Evolutionary conservation across 176 grass and related monocot species (phyloP), one percentile per base, ranked within the genome.

Genomic region (Raddia distichophylla): DNA sequence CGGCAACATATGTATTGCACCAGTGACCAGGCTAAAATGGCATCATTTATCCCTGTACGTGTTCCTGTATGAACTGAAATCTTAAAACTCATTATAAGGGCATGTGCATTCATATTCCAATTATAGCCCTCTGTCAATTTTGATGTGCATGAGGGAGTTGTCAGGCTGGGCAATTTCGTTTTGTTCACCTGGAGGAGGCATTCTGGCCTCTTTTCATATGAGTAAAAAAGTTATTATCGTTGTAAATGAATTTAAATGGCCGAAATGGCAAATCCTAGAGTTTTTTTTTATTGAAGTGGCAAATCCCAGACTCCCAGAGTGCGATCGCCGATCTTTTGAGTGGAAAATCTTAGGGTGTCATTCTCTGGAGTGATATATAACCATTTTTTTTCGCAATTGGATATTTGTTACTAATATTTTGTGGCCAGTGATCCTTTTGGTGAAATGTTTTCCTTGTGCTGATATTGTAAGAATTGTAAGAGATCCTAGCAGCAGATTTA

Each of bases 1-100:
- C 35, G 42, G 43, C 78, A 48, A 17, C 45, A 5, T 50, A 69
- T 61, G 1, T 8, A 62, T 44, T 51, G 32, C 5, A 44, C 5
- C 12, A 68, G 37, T 40, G 37, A 40, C 37, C 37, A 40, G 37
- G 73, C 18, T 55, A 8, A 63, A 27, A 50, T 22, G 17, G 6
- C 49, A 67, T 46, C 35, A 20, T 34, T 8, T 60, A 32, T 22
- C 4, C 7, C 40, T 60, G 43, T 54, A 56, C 16, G 45, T 61
- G 35, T 14, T 75, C 1, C 35, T 40, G 43, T 52, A 11, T 71
- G 17, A 7, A 15, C 56, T 56, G 48, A 69, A 40, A 27, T 50
- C 5, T 19, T 74, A 20, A 49, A 19, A 32, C 18, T 51, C 40
- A 85, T n/a, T 56, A 49, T 69, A 83, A 12, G 81, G 45, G 6